Evolutionary conservation across 768 basidiomycete species (phyloP), one percentile per base, ranked within the genome.

Genomic region (Phanerodontia chrysosporium): DNA sequence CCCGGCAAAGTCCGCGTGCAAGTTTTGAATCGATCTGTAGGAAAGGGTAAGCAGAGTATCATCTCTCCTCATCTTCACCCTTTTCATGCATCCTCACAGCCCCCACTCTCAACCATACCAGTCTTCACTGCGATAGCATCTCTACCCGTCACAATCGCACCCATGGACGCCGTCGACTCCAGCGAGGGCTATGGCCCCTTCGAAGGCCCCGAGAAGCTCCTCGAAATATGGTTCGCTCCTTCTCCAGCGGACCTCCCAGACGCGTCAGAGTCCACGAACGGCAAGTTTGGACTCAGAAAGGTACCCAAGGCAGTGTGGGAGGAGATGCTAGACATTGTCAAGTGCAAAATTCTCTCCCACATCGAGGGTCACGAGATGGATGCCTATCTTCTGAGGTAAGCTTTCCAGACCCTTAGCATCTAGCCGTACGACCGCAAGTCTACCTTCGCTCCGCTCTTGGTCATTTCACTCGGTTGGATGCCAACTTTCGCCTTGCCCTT

Each of bases 171-270:
- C 55, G 13, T 51, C 16, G 48, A 42, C 52, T 22, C 62, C 36
- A 49, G 28, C 55, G 64, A 54, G 45, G 45, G 45, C 49, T 35
- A 39, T 18, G 67, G 67, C 18, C 69, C 69, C 14, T 96, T 95
- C 66, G 94, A 95, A 73, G 95, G 95, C 22, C 90, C 94, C 60
- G 95, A 96, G 76, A 96, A 96, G 71, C 83, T 98, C 44, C 83
- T 98, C 48, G 97, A 99, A 76, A 84, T 98, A 51, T 98, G 97
- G 97, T 98, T 98, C 75, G 86, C 90, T 1, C 92, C 93, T 13
- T 87, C 87, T 8, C 75, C 86, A 5, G 78, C 81, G 9, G 73
- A 80, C 27, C 77, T 91, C 9, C 83, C 85, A 32, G 76, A 75
- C 62, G 74, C 77, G 44, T 71, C 69, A 16, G 62, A 64, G 45